Base-by-base conservation (phyloP, 768 basidiomycete species). In the Phylloporus sp. region DNA sequence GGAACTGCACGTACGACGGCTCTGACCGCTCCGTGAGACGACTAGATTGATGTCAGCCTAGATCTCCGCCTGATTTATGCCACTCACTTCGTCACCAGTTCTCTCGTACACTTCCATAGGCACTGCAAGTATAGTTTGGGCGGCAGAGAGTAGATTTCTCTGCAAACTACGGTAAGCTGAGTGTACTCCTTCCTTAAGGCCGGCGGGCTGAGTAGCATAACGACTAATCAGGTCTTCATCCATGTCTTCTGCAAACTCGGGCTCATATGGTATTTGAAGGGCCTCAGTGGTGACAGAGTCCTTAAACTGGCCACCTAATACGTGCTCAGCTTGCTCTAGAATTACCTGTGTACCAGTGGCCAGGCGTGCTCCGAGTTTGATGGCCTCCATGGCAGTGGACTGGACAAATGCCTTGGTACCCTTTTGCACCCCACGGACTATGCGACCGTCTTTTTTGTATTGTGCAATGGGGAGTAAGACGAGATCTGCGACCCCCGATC, bases 81-180 rank as follows among this genome's bases (percentile, higher is more conserved):
- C 11, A 70, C 78, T 58, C 55, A 87, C 94, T 78, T 96, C 90
- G 46, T 84, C 86, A 8, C 91, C 90, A 9, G 92, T 88, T 49
- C 88, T 76, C 67, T 99, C 96, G 57, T 97, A 95, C 10, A 97
- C 92, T 66, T 98, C 96, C 95, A 98, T 97, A 1, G 96, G 96
- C 1, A 99, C 91, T 1, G 96, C 95, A 29, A 99, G 77, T 51
- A 99, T 98, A 0, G 96, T 99, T 69, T 99, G 95, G 21, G 95
- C 96, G 22, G 96, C 96, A 34, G 89, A 90, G 57, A 84, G 86
- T 51, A 99, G 65, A 66, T 98, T 97, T 60, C 72, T 81, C 42
- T 79, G 82, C 58, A 99, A 66, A 59, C 90, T 94, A 62, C 76
- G 81, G 65, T 97, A 97, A n/a, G 94, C 96, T 0, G 81, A 82